Evolutionary conservation across 176 grass and related monocot genomes (phyloP), one percentile per base, ranked within the genome.

Genomic region (Canna indica): DNA sequence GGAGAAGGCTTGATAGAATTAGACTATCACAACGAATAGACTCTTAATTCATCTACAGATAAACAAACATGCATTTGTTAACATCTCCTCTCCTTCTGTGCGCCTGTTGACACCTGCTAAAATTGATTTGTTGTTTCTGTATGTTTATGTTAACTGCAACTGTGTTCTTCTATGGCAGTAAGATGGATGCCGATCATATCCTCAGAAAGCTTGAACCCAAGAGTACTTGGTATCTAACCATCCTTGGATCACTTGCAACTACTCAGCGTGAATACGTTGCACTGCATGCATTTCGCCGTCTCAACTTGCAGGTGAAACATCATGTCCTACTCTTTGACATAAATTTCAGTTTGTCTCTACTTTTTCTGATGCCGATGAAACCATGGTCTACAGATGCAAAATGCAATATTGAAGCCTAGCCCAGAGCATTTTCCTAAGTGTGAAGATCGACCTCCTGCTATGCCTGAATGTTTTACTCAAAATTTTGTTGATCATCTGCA

Each of bases 231-330:
- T 90, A 78, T 85, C 64, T 99, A 56, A 90, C 78, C 24, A 75
- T 88, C 81, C 87, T 99, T 27, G 95, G 95, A 78, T 85, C 95
- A 76, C 95, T 99, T 76, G 90, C 95, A 56, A 99, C 95, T 82
- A 99, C 95, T 74, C 95, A 99, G 71, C 85, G 95, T 59, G 95
- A 99, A 83, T 94, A 99, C 70, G 73, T 99, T 70, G 95, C 87
- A 13, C 82, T 99, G 68, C 95, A 99, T 83, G 95, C 95, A 6
- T 94, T 99, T 66, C 87, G 95, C 67, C 84, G 82, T 41, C 90
- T 99, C 79, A 94, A 88, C 64, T 42, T 71, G 36, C 95, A 90
- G 87, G 95, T 99, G 60, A 52, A 11, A 9, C 33, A n/a, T 73
- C 69, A 42, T 73, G 46, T 32, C 71, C 28, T 36, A 64, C 44